Conservation (phyloP, 2,329 filamentous ascomycete genomes). For the Dothiorella sarmentorum region DNA sequence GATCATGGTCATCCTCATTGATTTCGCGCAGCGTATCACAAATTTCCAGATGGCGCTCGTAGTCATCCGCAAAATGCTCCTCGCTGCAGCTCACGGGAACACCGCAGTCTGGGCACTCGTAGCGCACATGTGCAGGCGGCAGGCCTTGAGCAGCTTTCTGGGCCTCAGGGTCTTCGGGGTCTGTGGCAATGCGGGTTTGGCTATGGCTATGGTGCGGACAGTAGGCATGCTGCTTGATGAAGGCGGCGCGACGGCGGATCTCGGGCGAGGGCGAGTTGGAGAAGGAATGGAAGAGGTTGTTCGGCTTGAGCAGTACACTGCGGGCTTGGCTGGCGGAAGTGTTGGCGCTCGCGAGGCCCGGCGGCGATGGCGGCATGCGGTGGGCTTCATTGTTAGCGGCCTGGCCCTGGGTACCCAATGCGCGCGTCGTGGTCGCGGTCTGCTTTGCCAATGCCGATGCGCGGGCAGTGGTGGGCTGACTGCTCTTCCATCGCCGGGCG, state of each 20-base stretch:
- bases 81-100: slow-evolving; percentile 91
- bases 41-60: slow-evolving; percentile 85
- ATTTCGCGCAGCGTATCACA: slow-evolving; percentile 89
- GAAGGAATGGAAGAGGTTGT: slow-evolving; percentile 92
- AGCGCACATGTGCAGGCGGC: slow-evolving; percentile 78
- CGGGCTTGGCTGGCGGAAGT: slow-evolving; percentile 23
- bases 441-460: slow-evolving; percentile 2
- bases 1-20: slow-evolving; percentile 96
- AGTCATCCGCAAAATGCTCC: slow-evolving; percentile 94
- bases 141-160: slow-evolving; percentile 55
- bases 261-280: slow-evolving; percentile 82
- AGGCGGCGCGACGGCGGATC: slow-evolving; percentile 82
- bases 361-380: slow-evolving; percentile 34
- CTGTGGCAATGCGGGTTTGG: slow-evolving; percentile 65
- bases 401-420: slow-evolving; percentile 5
- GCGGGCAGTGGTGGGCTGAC: slow-evolving; percentile 34
- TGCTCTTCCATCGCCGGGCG: slow-evolving; percentile 28
- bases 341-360: slow-evolving; percentile 24
- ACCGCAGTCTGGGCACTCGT: slow-evolving; percentile 95
- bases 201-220: slow-evolving; percentile 89
- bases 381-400: slow-evolving; percentile 28
- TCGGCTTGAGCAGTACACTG: slow-evolving; percentile 54
- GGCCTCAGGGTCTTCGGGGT: slow-evolving; percentile 61
- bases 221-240: slow-evolving; percentile 88
- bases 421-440: slow-evolving; percentile 26